Evolutionary conservation across 2,329 filamentous ascomycete species (phyloP), one percentile per base, ranked within the genome.

Genomic region (Exophiala bonariae): DNA sequence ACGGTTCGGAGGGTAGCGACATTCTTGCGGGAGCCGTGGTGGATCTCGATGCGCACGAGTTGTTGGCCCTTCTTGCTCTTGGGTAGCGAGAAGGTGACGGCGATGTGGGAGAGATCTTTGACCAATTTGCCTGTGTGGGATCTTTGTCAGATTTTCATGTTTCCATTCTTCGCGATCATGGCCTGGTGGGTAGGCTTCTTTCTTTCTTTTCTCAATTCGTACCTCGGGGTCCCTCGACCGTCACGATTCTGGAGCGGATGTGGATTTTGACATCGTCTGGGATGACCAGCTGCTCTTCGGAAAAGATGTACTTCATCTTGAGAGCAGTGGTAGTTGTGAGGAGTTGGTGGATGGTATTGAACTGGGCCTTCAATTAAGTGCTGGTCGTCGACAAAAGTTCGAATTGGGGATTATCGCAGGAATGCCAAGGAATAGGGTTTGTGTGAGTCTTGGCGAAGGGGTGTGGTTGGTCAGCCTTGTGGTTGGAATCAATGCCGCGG

Each of bases 281-380:
- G 78, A 99, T 89, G 70, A 85, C 83, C 79, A 99, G 82, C 78
- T 83, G 81, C 85, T 99, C 92, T 80, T 92, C 82, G 72, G 89
- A 95, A 84, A 96, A 90, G 81, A 99, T 96, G 89, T 96, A 97
- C 83, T 88, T 95, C 93, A 97, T 97, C 79, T 88, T 96, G 87
- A 79, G 87, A 79, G 68, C 68, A 68, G 61, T 45, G 50, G 44
- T 49, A 39, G 62, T 66, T 61, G 23, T 6, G 23, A 26, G 23
- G 23, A n/a, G n/a, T n/a, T n/a, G 62, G 61, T 63, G 65, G 61
- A 64, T 54, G 44, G 31, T 44, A 30, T 36, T 28, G 33, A 6
- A 19, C 30, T 33, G n/a, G n/a, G n/a, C n/a, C n/a, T n/a, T n/a
- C n/a, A n/a, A n/a, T n/a, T n/a, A n/a, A n/a, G n/a, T n/a, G n/a